Evolutionary conservation across 2,329 filamentous ascomycete genomes (phyloP).

Genomic region (Chrysosporium keratinophilum): DNA sequence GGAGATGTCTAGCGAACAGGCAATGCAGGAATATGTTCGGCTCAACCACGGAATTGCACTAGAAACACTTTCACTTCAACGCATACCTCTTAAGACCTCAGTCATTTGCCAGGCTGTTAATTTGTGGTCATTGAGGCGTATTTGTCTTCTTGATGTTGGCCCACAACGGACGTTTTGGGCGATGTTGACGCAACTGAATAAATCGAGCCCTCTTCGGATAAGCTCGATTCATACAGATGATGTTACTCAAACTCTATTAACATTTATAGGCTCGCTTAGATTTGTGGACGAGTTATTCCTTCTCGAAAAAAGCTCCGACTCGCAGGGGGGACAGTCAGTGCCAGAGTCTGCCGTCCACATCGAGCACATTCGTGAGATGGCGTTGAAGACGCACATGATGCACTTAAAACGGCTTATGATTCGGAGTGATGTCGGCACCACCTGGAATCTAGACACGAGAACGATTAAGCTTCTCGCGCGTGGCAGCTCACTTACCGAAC

Average conservation of each 20-base stretch:
- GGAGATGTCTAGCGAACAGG: constrained; percentile 3
- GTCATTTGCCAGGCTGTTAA: constrained; percentile 49
- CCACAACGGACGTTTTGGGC: constrained; percentile 52
- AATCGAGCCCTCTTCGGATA: constrained; percentile 42
- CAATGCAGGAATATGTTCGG: constrained; percentile 43
- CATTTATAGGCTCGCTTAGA: constrained; percentile 46
- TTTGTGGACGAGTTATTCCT: constrained; percentile 51
- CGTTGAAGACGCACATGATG: constrained; percentile 49
- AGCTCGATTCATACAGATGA: constrained; percentile 55
- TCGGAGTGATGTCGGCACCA: constrained; percentile 44
- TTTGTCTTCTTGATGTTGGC: constrained; percentile 56
- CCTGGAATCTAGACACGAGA: constrained; percentile 42
- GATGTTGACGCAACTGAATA: constrained; percentile 47
- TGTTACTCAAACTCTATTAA: constrained; percentile 38
- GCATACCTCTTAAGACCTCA: constrained; percentile 51
- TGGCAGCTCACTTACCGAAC: constrained; percentile 18
- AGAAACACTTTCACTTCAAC: constrained; percentile 45
- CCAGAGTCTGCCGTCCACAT: constrained; percentile 43
- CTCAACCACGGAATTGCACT: constrained; percentile 50
- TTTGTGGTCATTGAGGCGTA: constrained; percentile 44
- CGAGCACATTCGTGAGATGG: constrained; percentile 48
- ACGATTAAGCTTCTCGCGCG: constrained; percentile 15
- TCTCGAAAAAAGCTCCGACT: constrained; percentile 45
- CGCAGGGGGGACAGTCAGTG: constrained; percentile 45
- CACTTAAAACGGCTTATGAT: constrained; percentile 50